Conservation (phyloP, 208 protist species). For the Angomonas desouzai region DNA sequence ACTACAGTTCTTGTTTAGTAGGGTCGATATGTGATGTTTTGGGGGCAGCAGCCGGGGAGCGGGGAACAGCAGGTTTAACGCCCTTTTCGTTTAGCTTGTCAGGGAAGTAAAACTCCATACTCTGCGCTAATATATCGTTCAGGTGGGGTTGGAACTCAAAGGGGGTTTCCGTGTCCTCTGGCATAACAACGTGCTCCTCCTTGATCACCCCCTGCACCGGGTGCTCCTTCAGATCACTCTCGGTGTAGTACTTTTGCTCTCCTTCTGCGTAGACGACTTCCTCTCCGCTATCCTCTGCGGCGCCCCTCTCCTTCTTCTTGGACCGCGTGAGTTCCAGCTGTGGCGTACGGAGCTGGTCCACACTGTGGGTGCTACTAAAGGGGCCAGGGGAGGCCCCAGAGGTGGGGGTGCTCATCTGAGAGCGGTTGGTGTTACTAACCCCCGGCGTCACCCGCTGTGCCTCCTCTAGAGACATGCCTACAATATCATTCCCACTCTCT, state of each 20-base stretch:
- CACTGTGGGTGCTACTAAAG: background rate
- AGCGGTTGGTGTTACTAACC: background rate
- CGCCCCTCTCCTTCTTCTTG: background rate
- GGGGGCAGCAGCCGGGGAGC: background rate
- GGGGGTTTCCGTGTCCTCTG: slow-evolving; percentile 14
- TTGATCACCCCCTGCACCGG: slow-evolving; percentile 15
- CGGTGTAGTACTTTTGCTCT: slow-evolving; percentile 32
- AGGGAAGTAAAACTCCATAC: slow-evolving; percentile 3
- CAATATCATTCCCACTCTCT: slow-evolving; percentile 36
- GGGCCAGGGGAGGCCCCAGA: background rate
- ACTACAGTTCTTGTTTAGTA: background rate
- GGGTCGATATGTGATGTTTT: slow-evolving; percentile 1
- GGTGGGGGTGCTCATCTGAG: background rate
- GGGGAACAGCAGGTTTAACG: background rate
- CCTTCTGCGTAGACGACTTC: slow-evolving; percentile 28
- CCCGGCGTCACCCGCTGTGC: slow-evolving; percentile 17
- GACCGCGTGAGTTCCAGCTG: background rate
- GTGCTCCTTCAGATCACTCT: slow-evolving; percentile 16
- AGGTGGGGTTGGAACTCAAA: background rate
- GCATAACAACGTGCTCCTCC: slow-evolving; percentile 29
- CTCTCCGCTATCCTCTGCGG: background rate
- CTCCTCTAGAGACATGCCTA: slow-evolving; percentile 39
- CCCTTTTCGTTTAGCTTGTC: background rate
- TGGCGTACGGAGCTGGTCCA: slow-evolving; percentile 4
- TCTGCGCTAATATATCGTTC: background rate